A percentile compares a stretch with the other conserved stretches of the same genome.
These are phyloP conservation scores for Lithohypha guttulata DNA, from an alignment of 2,329 filamentous ascomycete genomes.

Conservation along the genomic window DNA sequence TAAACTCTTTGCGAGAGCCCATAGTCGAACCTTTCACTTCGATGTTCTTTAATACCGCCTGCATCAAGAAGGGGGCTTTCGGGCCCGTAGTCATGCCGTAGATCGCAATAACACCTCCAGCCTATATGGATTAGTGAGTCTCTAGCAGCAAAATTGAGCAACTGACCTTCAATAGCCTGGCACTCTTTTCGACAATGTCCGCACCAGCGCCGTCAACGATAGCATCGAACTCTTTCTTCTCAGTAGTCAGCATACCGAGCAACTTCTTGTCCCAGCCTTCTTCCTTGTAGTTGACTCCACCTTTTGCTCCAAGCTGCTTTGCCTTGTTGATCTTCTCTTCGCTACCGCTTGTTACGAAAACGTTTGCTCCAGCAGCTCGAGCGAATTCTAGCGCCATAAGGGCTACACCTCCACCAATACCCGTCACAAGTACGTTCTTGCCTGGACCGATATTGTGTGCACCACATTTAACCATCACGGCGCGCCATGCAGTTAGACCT, in stretches of 20 bases:
- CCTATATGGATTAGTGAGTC: conserved; percentile 26
- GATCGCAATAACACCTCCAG: conserved; percentile 69
- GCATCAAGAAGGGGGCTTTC: conserved; percentile 78
- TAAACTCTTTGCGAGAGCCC: conserved; percentile 81
- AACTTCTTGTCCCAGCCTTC: conserved; percentile 73
- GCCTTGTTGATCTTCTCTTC: conserved; percentile 66
- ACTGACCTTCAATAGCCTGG: conserved; percentile 56
- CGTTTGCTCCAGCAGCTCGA: conserved; percentile 59
- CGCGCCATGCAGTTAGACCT: conserved; percentile 80
- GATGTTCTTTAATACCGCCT: conserved; percentile 73
- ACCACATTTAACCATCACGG: conserved; percentile 63
- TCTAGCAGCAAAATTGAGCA: background rate
- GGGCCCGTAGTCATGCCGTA: conserved; percentile 89
- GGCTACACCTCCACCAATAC: conserved; percentile 87
- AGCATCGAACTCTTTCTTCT: conserved; percentile 61
- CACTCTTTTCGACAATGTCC: conserved; percentile 61
- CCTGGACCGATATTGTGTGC: conserved; percentile 39
- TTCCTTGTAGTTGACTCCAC: conserved; percentile 73
- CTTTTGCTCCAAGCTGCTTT: conserved; percentile 58
- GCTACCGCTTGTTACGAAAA: conserved; percentile 71
- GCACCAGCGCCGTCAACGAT: conserved; percentile 88
- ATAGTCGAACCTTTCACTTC: conserved; percentile 81
- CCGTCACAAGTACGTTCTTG: conserved; percentile 72
- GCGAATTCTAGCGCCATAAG: conserved; percentile 72
- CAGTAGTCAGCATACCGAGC: conserved; percentile 45